A percentile compares a stretch with the other conserved stretches of the same genome.
phyloP scores from a whole-genome alignment of 2,329 filamentous ascomycete species.

The Cryphonectria carpinicola region DNA sequence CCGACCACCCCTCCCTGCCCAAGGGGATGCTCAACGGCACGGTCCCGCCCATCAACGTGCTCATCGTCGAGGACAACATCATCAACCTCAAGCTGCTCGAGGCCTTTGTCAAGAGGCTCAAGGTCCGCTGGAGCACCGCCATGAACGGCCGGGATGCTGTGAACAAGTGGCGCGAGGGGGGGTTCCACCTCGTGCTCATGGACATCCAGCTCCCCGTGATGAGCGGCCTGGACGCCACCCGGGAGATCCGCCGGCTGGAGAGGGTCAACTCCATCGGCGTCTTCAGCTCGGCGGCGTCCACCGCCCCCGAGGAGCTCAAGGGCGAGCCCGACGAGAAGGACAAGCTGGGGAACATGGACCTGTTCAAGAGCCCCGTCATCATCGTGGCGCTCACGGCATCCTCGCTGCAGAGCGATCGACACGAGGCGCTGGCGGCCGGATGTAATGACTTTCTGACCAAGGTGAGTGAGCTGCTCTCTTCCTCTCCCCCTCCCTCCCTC shows the following conservation, averaged over 20 bases:
- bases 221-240: slow-evolving; percentile 92
- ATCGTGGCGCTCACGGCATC: slow-evolving; percentile 96
- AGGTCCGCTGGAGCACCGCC: slow-evolving; percentile 96
- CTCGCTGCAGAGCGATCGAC: slow-evolving; percentile 90
- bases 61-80: slow-evolving; percentile 98
- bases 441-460: slow-evolving; percentile 99
- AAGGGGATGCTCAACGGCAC: slow-evolving; percentile 75
- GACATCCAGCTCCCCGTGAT: slow-evolving; percentile 97
- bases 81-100: slow-evolving; percentile 95
- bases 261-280: slow-evolving; percentile 91
- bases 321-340: slow-evolving; percentile 65
- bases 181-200: slow-evolving; percentile 97
- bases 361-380: slow-evolving; percentile 97
- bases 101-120: slow-evolving; percentile 92
- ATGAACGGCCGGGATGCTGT: slow-evolving; percentile 95
- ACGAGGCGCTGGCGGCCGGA: slow-evolving; percentile 90
- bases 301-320: slow-evolving; percentile 50
- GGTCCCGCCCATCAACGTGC: slow-evolving; percentile 93
- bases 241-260: slow-evolving; percentile 89
- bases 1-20: slow-evolving; percentile 52
- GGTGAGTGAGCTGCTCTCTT: slow-evolving; percentile 58
- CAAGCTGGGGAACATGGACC: slow-evolving; percentile 65
- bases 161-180: slow-evolving; percentile 87
- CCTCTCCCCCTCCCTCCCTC: not conserved
- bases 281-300: slow-evolving; percentile 68